A percentile compares a stretch with the other conserved stretches of the same genome.
Conservation (phyloP, 352 stramenopile species). For the Peronospora destructor region DNA sequence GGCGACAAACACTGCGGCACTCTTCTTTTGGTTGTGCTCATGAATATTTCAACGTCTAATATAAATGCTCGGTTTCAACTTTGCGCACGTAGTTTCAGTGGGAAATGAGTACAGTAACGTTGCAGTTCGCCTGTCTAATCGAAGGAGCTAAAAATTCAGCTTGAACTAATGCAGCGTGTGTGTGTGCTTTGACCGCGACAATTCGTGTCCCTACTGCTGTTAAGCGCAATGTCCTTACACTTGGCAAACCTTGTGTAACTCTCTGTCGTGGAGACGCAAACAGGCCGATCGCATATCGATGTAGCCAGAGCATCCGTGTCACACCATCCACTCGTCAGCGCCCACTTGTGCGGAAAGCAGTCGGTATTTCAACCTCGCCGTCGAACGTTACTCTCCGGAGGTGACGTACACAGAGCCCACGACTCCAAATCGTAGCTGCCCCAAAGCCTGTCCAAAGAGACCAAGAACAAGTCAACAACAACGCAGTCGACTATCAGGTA, state of each 20-base stretch:
- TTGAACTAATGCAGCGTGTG: conserved; percentile 10
- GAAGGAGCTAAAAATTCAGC: neutral
- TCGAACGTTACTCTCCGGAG: conserved; percentile 25
- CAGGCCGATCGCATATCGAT: conserved; percentile 22
- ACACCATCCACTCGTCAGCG: conserved; percentile 21
- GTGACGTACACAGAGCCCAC: conserved; percentile 20
- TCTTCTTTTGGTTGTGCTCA: neutral
- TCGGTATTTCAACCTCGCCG: conserved; percentile 29
- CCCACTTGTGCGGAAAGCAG: conserved; percentile 14
- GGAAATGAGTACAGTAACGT: conserved; percentile 3
- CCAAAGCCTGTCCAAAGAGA: conserved; percentile 10
- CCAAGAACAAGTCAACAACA: neutral
- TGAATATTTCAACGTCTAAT: neutral
- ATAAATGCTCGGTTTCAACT: conserved; percentile 6
- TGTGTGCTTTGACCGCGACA: conserved; percentile 1
- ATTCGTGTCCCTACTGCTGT: conserved; percentile 6
- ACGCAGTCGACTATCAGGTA: neutral
- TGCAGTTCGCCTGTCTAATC: conserved; percentile 13
- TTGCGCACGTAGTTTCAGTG: conserved; percentile 19
- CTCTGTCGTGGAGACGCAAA: conserved; percentile 23
- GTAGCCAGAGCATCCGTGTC: conserved; percentile 8
- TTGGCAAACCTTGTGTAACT: too few relatives aligned
- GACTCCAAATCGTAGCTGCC: conserved; percentile 4
- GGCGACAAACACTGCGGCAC: neutral
- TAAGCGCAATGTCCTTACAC: neutral